These are phyloP conservation scores for Saccharomyces hybrid DNA, from an alignment of 1,139 yeast species.

Conservation along the genomic window DNA sequence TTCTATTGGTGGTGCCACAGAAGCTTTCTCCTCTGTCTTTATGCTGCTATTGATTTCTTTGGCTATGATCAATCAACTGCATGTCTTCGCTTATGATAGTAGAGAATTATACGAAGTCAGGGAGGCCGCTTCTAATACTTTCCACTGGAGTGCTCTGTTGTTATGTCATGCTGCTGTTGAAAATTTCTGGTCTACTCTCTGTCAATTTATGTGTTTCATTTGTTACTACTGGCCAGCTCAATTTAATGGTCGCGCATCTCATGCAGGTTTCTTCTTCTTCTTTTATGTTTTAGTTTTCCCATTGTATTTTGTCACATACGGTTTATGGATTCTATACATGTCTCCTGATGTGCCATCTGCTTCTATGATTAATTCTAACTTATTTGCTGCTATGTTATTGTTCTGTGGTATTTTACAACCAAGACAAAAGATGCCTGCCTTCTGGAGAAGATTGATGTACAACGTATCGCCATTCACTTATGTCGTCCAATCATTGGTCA, in stretches of 20 bases:
- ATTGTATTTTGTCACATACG: constrained; percentile 41
- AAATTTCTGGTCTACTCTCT: constrained; percentile 40
- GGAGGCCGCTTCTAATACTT: constrained; percentile 55
- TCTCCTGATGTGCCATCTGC: constrained; percentile 47
- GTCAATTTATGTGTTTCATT: constrained; percentile 36
- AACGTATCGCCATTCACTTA: constrained; percentile 49
- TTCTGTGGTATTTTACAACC: constrained; percentile 57
- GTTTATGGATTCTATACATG: constrained; percentile 41
- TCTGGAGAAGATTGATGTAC: constrained; percentile 51
- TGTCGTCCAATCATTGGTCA: constrained; percentile 42
- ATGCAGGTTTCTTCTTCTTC: constrained; percentile 40
- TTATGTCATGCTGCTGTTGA: constrained; percentile 38
- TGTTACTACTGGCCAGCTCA: constrained; percentile 40
- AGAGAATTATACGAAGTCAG: constrained; percentile 54
- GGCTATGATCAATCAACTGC: constrained; percentile 51
- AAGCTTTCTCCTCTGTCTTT: constrained; percentile 48
- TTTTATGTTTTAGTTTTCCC: constrained; percentile 40
- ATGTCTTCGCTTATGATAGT: constrained; percentile 39
- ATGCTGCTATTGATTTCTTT: constrained; percentile 47
- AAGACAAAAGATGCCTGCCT: constrained; percentile 42
- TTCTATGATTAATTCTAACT: constrained; percentile 39
- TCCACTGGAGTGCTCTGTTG: constrained; percentile 47
- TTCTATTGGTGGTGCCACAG: constrained; percentile 41
- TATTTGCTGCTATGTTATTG: constrained; percentile 41
- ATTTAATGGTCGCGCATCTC: constrained; percentile 34